Evolutionary conservation across 2,329 filamentous ascomycete species (phyloP).

Genomic region (Ophiocordyceps australis): DNA sequence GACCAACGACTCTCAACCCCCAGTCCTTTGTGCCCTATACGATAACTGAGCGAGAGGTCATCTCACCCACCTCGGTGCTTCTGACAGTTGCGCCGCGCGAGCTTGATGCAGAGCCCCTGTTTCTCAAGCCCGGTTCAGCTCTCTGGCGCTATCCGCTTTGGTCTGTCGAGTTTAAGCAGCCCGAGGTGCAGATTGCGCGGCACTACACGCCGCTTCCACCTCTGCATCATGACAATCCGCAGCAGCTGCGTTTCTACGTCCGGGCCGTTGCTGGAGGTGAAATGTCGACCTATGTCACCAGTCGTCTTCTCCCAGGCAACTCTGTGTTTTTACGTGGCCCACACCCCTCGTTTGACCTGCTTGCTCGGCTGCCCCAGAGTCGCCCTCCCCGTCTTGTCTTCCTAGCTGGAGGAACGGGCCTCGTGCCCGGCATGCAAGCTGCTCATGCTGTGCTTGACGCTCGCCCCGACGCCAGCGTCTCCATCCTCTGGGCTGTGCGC

Average conservation of each 20-base stretch:
- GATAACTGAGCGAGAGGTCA: constrained; percentile 38
- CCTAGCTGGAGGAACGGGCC: constrained; percentile 79
- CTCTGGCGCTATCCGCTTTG: constrained; percentile 43
- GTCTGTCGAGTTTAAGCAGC: constrained; percentile 89
- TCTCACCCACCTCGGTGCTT: constrained; percentile 51
- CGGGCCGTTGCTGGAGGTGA: constrained; percentile 66
- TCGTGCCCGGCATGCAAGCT: constrained; percentile 76
- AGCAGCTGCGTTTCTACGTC: constrained; percentile 56
- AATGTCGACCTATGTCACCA: constrained; percentile 67
- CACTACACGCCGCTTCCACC: constrained; percentile 80
- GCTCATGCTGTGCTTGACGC: constrained; percentile 40
- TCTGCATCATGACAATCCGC: constrained; percentile 14
- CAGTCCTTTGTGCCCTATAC: constrained; percentile 47
- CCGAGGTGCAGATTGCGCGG: constrained; percentile 77
- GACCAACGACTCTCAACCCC: constrained; percentile 28
- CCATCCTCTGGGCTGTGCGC: constrained; percentile 67
- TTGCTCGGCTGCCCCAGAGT: constrained; percentile 10
- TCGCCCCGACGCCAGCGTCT: constrained; percentile 22
- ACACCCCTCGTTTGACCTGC: constrained; percentile 44
- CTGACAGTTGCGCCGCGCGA: constrained; percentile 38
- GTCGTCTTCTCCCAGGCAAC: constrained; percentile 39
- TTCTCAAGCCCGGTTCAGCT: constrained; percentile 7
- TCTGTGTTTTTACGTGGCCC: constrained; percentile 65
- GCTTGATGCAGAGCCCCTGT: constrained; percentile 9
- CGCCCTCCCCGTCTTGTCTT: constrained; percentile 56